These are phyloP conservation scores for Dendryphion nanum DNA, from an alignment of 2,329 filamentous ascomycete species.

Conservation along the genomic window DNA sequence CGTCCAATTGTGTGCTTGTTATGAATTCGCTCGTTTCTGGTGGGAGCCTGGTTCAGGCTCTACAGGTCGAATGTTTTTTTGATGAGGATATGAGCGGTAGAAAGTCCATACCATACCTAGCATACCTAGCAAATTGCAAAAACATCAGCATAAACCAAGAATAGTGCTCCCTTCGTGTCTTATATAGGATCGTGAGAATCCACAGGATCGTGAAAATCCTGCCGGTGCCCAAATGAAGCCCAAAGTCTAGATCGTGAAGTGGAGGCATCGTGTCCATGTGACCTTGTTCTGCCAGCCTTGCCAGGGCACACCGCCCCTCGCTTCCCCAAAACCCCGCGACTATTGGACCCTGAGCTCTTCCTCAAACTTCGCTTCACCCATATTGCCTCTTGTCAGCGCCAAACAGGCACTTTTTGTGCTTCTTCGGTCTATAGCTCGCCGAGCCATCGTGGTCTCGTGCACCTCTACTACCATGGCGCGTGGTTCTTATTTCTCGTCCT, in stretches of 20 bases:
- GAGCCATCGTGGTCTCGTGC: slow-evolving; percentile 1
- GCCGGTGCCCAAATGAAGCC: slow-evolving; percentile 15
- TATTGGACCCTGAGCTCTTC: slow-evolving; percentile 21
- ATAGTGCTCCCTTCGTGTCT: not conserved
- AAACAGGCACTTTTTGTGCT: no score
- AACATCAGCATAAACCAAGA: slow-evolving; percentile 15
- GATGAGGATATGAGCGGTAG: no score
- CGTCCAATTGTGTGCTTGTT: no score
- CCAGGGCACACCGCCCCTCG: slow-evolving; percentile 19
- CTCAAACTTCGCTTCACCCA: not conserved
- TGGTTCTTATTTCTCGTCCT: not conserved
- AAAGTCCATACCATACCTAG: no score
- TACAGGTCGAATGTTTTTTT: no score
- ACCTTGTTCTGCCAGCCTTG: slow-evolving; percentile 13
- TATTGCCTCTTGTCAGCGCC: no score
- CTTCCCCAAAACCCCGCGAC: slow-evolving; percentile 5
- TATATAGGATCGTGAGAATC: slow-evolving; percentile 2
- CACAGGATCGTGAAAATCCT: no score
- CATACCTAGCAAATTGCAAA: slow-evolving; percentile 15
- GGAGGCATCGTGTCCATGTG: slow-evolving; percentile 26
- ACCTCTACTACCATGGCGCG: slow-evolving; percentile 2
- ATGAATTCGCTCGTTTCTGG: no score
- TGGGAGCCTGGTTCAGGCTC: no score
- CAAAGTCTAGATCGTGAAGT: slow-evolving; percentile 26
- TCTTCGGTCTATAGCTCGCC: not conserved